Evolutionary conservation across 192 early-diverging fungal species (phyloP).

Genomic region (Backusella parvicylindrica): DNA sequence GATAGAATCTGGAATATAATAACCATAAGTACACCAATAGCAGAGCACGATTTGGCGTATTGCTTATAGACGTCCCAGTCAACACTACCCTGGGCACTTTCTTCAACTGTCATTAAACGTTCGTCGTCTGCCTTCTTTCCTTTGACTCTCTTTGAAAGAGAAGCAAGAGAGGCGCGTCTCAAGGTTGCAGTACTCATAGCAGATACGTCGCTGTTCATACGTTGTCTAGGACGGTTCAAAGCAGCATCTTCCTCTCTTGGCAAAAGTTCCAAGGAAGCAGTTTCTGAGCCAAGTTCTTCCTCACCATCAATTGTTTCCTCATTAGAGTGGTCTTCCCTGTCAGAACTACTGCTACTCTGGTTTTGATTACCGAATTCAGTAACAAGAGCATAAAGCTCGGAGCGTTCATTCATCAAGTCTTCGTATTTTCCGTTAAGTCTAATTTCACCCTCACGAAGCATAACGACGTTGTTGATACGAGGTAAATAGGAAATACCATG

Average conservation of each 20-base stretch:
- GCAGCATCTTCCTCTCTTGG: slow-evolving; percentile 26
- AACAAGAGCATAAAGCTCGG: slow-evolving; percentile 64
- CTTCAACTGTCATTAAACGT: slow-evolving; percentile 74
- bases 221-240: slow-evolving; percentile 3
- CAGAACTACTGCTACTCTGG: slow-evolving; percentile 19
- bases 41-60: slow-evolving; percentile 77
- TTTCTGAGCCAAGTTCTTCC: background rate
- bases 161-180: slow-evolving; percentile 55
- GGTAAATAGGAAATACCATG: slow-evolving; percentile 77
- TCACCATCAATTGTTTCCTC: slow-evolving; percentile 17
- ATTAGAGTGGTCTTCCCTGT: slow-evolving; percentile 14
- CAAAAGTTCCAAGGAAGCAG: slow-evolving; percentile 19
- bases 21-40: slow-evolving; percentile 54
- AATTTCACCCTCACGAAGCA: slow-evolving; percentile 72
- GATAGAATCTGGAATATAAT: slow-evolving; percentile 53
- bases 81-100: slow-evolving; percentile 80
- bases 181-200: slow-evolving; percentile 41
- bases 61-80: slow-evolving; percentile 74
- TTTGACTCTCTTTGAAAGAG: slow-evolving; percentile 19
- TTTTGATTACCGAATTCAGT: slow-evolving; percentile 64
- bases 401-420: slow-evolving; percentile 59
- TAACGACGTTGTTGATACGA: slow-evolving; percentile 60
- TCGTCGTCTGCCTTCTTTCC: slow-evolving; percentile 24
- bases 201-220: slow-evolving; percentile 6
- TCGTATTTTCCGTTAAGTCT: slow-evolving; percentile 64